Percentiles rank a stretch among this genome's conserved stretches.
phyloP scores from a whole-genome alignment of 2,329 filamentous ascomycete genomes.

The Kalmusia sp. region DNA sequence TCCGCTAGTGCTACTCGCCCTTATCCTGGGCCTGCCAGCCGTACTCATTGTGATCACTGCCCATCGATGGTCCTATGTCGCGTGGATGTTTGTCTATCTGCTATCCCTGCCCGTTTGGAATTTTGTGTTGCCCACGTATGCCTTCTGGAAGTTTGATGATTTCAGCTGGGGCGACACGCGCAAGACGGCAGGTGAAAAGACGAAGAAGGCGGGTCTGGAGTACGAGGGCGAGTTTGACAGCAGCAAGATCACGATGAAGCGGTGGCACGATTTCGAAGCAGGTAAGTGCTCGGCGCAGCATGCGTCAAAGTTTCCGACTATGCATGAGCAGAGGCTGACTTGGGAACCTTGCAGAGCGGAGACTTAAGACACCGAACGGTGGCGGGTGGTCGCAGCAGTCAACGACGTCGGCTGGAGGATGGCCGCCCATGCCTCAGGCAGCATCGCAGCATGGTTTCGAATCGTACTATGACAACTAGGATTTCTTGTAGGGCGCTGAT shows the following conservation, averaged over 20 bases:
- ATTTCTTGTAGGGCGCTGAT: conserved; percentile 30
- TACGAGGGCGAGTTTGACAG: conserved; percentile 97
- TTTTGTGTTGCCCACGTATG: conserved; percentile 90
- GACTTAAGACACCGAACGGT: conserved; percentile 46
- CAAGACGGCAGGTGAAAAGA: conserved; percentile 90
- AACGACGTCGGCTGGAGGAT: conserved; percentile 41
- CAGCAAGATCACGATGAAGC: conserved; percentile 99
- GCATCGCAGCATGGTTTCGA: conserved; percentile 48
- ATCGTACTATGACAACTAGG: conserved; percentile 48
- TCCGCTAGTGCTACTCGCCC: conserved; percentile 82
- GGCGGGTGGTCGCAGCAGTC: conserved; percentile 46
- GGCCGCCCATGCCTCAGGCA: conserved; percentile 26
- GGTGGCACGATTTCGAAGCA: conserved; percentile 92
- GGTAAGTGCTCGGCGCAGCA: conserved; percentile 52
- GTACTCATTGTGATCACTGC: conserved; percentile 92
- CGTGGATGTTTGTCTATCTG: conserved; percentile 98
- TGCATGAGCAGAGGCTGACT: conserved; percentile 34
- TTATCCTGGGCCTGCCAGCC: conserved; percentile 93
- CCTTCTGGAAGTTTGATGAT: conserved; percentile 99
- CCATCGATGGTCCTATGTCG: conserved; percentile 87
- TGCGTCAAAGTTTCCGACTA: conserved; percentile 14
- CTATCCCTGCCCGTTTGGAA: conserved; percentile 96
- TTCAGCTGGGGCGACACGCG: conserved; percentile 99
- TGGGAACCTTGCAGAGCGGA: conserved; percentile 46
- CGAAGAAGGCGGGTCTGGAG: conserved; percentile 84